These are phyloP conservation scores for Viola odorata DNA, from an alignment of 345 rosid genomes.

Conservation along the genomic window DNA sequence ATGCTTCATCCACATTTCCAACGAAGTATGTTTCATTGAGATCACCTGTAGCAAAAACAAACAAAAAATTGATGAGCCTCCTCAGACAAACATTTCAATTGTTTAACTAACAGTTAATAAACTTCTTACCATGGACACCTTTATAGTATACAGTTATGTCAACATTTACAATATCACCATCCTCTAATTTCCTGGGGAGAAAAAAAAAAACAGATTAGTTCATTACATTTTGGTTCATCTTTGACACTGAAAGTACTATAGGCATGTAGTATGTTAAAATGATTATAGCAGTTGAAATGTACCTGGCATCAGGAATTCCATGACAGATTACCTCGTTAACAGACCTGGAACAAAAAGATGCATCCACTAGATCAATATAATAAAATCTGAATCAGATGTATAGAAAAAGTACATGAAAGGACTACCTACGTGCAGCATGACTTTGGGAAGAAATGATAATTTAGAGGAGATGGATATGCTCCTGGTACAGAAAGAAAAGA, in stretches of 20 bases:
- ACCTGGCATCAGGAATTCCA: constrained; percentile 99
- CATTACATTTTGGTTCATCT: not conserved
- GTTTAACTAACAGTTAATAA: not conserved
- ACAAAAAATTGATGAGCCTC: constrained; percentile 6
- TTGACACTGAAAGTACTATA: not conserved
- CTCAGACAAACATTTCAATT: not conserved
- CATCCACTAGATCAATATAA: constrained; percentile 10
- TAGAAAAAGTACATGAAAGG: constrained; percentile 22
- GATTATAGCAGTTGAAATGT: constrained; percentile 1
- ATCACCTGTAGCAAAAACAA: constrained; percentile 52
- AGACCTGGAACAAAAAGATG: constrained; percentile 53
- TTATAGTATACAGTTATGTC: constrained; percentile 84
- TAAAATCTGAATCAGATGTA: constrained; percentile 3
- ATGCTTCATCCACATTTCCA: constrained; percentile 89
- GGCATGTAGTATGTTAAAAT: no score
- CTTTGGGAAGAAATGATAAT: constrained; percentile 91
- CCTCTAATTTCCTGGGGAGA: constrained; percentile 69
- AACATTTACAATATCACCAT: constrained; percentile 90
- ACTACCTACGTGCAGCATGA: constrained; percentile 99
- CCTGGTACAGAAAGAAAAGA: constrained; percentile 27
- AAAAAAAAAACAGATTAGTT: constrained; percentile 18
- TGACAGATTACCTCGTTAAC: constrained; percentile 98
- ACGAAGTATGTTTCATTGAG: constrained; percentile 94
- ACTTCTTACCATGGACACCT: constrained; percentile 82
- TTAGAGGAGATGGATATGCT: constrained; percentile 96